Evolutionary conservation across 106 monocot genomes (phyloP).

Genomic region (Dioscorea alata): DNA sequence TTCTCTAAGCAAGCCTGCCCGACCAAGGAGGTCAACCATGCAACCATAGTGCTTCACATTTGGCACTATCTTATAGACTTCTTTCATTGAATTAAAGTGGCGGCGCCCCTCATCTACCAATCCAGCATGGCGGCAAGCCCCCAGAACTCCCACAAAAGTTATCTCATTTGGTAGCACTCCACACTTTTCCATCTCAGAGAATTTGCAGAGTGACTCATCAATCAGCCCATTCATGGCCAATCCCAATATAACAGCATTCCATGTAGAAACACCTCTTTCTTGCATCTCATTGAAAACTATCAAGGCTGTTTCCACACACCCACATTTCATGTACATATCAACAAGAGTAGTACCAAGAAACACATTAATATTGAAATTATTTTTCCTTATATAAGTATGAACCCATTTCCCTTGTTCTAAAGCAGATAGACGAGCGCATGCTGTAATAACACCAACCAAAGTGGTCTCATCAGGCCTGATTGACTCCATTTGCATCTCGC

Average conservation of each 20-base stretch:
- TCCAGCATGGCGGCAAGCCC: conserved; percentile 78
- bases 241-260: conserved; percentile 85
- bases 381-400: conserved; percentile 58
- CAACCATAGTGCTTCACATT: conserved; percentile 42
- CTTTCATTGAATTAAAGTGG: conserved; percentile 56
- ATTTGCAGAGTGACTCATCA: conserved; percentile 48
- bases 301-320: conserved; percentile 49
- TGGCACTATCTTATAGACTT: conserved; percentile 31
- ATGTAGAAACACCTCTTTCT: conserved; percentile 49
- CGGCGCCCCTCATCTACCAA: conserved; percentile 60
- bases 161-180: conserved; percentile 77
- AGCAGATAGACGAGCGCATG: conserved; percentile 59
- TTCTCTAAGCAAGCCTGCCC: conserved; percentile 32
- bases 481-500: conserved; percentile 53
- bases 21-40: conserved; percentile 36
- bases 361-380: conserved; percentile 22
- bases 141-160: conserved; percentile 81
- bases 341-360: conserved; percentile 71
- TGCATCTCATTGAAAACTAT: conserved; percentile 55
- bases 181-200: conserved; percentile 59
- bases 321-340: conserved; percentile 99
- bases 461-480: conserved; percentile 68
- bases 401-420: conserved; percentile 79
- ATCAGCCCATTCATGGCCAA: conserved; percentile 73
- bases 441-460: conserved; percentile 74